Conservation (phyloP, 2,329 filamentous ascomycete species). For the Aspergillus fijiensis region DNA sequence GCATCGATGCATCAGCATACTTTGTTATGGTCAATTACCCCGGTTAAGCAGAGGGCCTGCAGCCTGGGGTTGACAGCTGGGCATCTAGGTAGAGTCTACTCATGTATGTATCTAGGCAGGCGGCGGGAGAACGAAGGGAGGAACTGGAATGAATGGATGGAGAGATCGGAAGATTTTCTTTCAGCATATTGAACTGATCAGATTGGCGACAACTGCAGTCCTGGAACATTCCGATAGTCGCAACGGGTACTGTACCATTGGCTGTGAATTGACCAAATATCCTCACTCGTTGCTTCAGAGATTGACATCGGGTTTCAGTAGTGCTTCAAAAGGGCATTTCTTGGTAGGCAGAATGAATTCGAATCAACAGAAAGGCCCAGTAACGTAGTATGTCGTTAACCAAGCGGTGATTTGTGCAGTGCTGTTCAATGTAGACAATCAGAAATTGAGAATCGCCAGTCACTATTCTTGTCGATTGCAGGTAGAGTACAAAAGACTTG, state of each 20-base stretch:
- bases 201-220: background rate
- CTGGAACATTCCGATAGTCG: slow-evolving; percentile 1
- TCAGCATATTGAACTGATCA: background rate
- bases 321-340: background rate
- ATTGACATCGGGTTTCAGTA: background rate
- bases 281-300: background rate
- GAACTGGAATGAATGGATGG: slow-evolving; percentile 1
- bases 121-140: slow-evolving; percentile 6
- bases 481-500: too few relatives aligned
- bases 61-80: background rate
- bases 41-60: background rate
- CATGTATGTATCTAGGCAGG: background rate
- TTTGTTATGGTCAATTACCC: background rate
- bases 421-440: too few relatives aligned
- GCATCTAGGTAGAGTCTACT: too few relatives aligned
- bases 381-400: too few relatives aligned
- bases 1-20: background rate
- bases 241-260: background rate
- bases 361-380: too few relatives aligned
- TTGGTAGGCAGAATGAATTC: background rate
- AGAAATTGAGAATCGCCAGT: too few relatives aligned
- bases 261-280: background rate
- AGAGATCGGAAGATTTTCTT: slow-evolving; percentile 1
- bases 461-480: too few relatives aligned
- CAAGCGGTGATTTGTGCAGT: too few relatives aligned